These are phyloP conservation scores for Aspergillus vadensis DNA, from an alignment of 2,329 filamentous ascomycete species.

Conservation along the genomic window DNA sequence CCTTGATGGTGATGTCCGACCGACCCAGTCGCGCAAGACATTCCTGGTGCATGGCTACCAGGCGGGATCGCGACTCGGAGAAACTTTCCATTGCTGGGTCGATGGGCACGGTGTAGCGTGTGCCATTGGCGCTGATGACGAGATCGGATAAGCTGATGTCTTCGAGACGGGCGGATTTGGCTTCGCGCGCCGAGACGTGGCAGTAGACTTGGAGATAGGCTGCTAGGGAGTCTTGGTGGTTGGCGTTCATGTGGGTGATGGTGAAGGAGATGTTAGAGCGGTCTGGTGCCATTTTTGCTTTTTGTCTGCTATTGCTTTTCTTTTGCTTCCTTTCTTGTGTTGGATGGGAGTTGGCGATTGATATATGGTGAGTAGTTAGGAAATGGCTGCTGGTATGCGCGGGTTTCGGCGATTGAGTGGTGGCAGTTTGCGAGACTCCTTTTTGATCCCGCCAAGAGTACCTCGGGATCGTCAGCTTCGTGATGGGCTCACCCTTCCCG, in stretches of 20 bases:
- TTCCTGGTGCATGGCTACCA: conserved; percentile 71
- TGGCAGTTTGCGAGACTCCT: no score
- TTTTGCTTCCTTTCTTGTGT: background rate
- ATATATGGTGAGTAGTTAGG: background rate
- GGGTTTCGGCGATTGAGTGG: no score
- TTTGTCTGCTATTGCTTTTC: background rate
- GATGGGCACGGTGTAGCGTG: conserved; percentile 60
- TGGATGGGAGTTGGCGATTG: no score
- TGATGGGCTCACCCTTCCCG: no score
- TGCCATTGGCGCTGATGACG: conserved; percentile 58
- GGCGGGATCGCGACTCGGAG: conserved; percentile 66
- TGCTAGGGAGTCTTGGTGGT: conserved; percentile 73
- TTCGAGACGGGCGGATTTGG: conserved; percentile 61
- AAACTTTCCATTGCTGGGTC: conserved; percentile 69
- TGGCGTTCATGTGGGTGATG: conserved; percentile 82
- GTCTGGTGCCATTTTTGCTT: conserved; percentile 10
- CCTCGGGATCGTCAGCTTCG: no score
- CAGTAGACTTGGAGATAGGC: conserved; percentile 77
- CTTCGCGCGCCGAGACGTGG: conserved; percentile 57
- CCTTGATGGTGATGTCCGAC: conserved; percentile 57
- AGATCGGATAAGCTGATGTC: conserved; percentile 68
- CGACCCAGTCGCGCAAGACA: conserved; percentile 63
- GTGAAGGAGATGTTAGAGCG: conserved; percentile 59
- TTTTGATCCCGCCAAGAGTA: no score
- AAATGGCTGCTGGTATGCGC: no score